Evolutionary conservation across 176 grass and related monocot genomes (phyloP).

Genomic region (Hyparrhenia diplandra): DNA sequence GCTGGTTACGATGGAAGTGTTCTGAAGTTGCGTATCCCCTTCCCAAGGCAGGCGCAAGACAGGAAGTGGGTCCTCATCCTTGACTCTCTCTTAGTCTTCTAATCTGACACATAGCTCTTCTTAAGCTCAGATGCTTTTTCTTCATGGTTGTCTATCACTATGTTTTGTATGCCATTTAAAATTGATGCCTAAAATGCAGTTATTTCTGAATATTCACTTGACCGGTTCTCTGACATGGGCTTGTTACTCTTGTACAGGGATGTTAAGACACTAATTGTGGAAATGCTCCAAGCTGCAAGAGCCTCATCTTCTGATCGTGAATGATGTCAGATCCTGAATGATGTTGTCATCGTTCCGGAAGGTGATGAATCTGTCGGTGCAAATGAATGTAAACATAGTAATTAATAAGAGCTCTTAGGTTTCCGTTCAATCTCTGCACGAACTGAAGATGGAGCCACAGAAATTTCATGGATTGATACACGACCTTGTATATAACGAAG

Average conservation of each 20-base stretch:
- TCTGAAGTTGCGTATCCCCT: constrained; percentile 83
- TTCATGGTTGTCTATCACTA: neutral
- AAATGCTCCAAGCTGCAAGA: constrained; percentile 93
- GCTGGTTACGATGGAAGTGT: constrained; percentile 69
- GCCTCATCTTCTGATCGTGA: constrained; percentile 9
- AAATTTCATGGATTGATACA: neutral
- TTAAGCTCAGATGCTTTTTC: constrained; percentile 3
- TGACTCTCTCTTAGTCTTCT: neutral
- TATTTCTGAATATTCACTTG: constrained; percentile 5
- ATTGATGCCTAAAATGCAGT: neutral
- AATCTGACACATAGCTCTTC: neutral
- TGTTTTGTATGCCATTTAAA: neutral
- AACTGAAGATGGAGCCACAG: neutral
- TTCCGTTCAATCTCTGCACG: neutral
- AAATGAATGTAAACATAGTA: constrained; percentile 10
- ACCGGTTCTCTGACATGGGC: neutral
- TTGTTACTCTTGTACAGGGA: constrained; percentile 49
- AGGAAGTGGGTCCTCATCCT: constrained; percentile 59
- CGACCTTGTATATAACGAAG: neutral
- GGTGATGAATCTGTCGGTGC: neutral
- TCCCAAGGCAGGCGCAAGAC: constrained; percentile 75
- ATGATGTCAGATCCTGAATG: no score
- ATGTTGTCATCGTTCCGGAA: neutral
- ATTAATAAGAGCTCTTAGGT: neutral
- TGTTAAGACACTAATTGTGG: constrained; percentile 89